These are phyloP conservation scores for Themeda triandra DNA, from an alignment of 176 grass and related monocot genomes.

Conservation along the genomic window DNA sequence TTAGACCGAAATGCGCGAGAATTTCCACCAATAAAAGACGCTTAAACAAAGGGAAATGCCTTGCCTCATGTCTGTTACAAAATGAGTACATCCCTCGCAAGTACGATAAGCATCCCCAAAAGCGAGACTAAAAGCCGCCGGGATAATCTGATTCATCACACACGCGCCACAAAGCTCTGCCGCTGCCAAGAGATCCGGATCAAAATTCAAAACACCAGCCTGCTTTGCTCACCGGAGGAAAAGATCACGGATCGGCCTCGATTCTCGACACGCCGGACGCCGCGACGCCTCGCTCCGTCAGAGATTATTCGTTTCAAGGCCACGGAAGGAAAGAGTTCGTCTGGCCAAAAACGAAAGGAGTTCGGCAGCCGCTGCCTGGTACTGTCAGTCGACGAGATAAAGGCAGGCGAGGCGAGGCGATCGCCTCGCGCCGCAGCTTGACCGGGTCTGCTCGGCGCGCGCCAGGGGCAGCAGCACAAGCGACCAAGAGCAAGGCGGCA, in stretches of 20 bases:
- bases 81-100: not conserved
- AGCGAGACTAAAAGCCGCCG: not conserved
- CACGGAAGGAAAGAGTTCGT: not conserved
- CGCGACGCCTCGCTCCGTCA: not conserved
- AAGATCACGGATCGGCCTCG: not conserved
- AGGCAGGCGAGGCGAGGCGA: not conserved
- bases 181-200: not conserved
- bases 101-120: not conserved
- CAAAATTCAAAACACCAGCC: not conserved
- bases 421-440: not conserved
- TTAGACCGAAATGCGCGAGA: not conserved
- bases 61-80: not conserved
- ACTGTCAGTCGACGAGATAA: not conserved
- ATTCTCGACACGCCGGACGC: not conserved
- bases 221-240: not conserved
- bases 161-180: not conserved
- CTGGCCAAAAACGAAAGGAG: no score
- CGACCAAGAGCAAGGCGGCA: not conserved
- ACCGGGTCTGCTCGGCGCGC: not conserved
- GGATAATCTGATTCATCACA: not conserved
- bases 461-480: not conserved
- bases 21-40: not conserved
- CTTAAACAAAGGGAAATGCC: not conserved
- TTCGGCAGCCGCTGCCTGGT: not conserved
- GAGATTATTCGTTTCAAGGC: not conserved